These are phyloP conservation scores for Helianthus tuberosus DNA, from an alignment of 129 eudicot species.

Conservation along the genomic window DNA sequence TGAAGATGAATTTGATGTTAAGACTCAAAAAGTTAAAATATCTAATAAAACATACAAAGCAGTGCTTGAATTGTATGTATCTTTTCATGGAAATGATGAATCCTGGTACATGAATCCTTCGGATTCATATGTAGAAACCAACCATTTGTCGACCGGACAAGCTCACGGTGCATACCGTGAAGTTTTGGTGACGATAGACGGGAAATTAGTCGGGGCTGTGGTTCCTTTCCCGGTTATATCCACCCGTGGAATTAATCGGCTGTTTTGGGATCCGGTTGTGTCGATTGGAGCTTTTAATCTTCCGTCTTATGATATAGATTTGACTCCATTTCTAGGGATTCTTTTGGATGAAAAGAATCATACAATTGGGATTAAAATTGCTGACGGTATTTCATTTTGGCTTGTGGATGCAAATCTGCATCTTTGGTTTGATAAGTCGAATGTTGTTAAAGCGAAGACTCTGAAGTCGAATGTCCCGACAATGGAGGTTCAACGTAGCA, in stretches of 20 bases:
- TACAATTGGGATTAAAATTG: conserved; percentile 48
- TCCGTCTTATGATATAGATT: conserved; percentile 64
- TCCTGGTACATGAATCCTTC: conserved; percentile 84
- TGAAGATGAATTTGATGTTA: conserved; percentile 41
- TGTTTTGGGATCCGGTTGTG: conserved; percentile 82
- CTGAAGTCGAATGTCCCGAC: conserved; percentile 30
- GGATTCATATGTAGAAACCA: conserved; percentile 45
- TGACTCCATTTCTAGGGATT: conserved; percentile 66
- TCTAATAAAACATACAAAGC: conserved; percentile 47
- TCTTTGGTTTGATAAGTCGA: conserved; percentile 59
- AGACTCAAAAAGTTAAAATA: conserved; percentile 34
- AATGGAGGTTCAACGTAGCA: conserved; percentile 22
- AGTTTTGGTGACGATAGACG: conserved; percentile 67
- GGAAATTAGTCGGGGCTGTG: conserved; percentile 55
- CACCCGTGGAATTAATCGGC: conserved; percentile 75
- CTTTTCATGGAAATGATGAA: conserved; percentile 78
- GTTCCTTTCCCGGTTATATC: conserved; percentile 77
- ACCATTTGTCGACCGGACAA: conserved; percentile 42
- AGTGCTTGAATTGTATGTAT: conserved; percentile 67
- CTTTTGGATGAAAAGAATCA: conserved; percentile 60
- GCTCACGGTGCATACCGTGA: conserved; percentile 74
- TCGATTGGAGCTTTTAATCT: conserved; percentile 78
- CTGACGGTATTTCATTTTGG: conserved; percentile 65
- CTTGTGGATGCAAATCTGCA: conserved; percentile 80
- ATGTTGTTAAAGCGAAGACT: conserved; percentile 34